These are phyloP conservation scores for Mrakia frigida DNA, from an alignment of 768 basidiomycete genomes.

Conservation along the genomic window DNA sequence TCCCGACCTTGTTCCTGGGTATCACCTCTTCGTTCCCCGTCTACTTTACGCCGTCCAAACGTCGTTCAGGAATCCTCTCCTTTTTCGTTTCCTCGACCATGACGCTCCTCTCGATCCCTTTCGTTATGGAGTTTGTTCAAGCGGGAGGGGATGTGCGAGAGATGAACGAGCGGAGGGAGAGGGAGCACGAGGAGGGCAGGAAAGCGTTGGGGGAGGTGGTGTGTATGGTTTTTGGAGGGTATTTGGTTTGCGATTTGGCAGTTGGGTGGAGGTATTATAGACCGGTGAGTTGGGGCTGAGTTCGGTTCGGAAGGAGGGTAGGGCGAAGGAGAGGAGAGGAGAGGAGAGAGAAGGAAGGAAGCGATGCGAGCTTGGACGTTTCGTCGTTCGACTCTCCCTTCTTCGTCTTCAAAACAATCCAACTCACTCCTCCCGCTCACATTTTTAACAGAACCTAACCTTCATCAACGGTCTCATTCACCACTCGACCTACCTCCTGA, in stretches of 20 bases:
- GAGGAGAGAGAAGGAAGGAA: not conserved
- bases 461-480: constrained; percentile 17
- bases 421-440: not conserved
- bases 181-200: too few relatives aligned
- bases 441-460: constrained; percentile 1
- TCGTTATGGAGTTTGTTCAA: not conserved
- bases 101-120: not conserved
- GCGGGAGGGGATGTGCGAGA: not conserved
- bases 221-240: constrained; percentile 11
- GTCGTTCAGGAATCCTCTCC: constrained; percentile 21
- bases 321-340: not conserved
- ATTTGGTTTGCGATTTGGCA: not conserved
- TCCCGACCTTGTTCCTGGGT: not conserved
- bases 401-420: not conserved
- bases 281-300: not conserved
- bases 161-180: not conserved
- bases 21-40: not conserved
- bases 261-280: not conserved
- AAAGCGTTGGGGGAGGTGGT: not conserved
- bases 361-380: not conserved
- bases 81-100: constrained; percentile 9
- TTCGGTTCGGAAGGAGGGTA: too few relatives aligned
- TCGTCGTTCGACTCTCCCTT: not conserved
- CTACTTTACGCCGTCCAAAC: constrained; percentile 16
- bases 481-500: constrained; percentile 13